Evolutionary conservation across 495 filamentous ascomycete genomes (phyloP), one percentile per base, ranked within the genome.

Genomic region (Sordaria brevicollis): DNA sequence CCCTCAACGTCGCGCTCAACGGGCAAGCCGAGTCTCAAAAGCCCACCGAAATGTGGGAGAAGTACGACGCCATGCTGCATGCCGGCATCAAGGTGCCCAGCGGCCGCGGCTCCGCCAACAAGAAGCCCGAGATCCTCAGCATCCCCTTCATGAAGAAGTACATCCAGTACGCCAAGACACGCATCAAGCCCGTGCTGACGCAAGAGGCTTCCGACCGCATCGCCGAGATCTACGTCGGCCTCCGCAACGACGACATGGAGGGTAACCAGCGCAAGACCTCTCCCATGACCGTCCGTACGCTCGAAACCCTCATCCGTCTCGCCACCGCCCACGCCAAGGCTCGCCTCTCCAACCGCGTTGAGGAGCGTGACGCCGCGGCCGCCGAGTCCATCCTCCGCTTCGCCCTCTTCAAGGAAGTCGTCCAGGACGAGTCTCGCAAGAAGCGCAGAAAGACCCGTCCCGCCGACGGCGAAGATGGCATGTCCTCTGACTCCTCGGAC

Each of bases 141-240:
- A 97, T 99, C 70, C 93, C 94, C 1, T 99, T 99, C 83, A 93
- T 99, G 81, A 98, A 98, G 85, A 99, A 99, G 81, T 99, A 97
- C 79, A 93, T 99, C 70, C 95, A 99, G 78, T 99, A 99, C 79
- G 94, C 96, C 73, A 98, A 98, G 81, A 90, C 89, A 34, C 84
- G 95, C 77, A 86, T 97, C 74, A 94, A 93, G 87, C 95, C 95
- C 5, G 84, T 96, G 31, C 81, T 99, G 69, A 97, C 96, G 17
- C 94, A 94, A 77, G 93, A 93, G 34, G 95, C 96, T 10, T 92
- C 93, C 41, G 92, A 97, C 74, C 92, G 96, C 73, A 96, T 98
- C 75, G 89, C 94, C 66, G 86, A 91, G 17, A 91, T 93, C n/a
- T 99, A 97, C 80, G 94, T 94, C 33, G 91, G 91, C 25, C 87